These are phyloP conservation scores for Penicillium sp. DNA, from an alignment of 2,329 filamentous ascomycete genomes.

Conservation along the genomic window DNA sequence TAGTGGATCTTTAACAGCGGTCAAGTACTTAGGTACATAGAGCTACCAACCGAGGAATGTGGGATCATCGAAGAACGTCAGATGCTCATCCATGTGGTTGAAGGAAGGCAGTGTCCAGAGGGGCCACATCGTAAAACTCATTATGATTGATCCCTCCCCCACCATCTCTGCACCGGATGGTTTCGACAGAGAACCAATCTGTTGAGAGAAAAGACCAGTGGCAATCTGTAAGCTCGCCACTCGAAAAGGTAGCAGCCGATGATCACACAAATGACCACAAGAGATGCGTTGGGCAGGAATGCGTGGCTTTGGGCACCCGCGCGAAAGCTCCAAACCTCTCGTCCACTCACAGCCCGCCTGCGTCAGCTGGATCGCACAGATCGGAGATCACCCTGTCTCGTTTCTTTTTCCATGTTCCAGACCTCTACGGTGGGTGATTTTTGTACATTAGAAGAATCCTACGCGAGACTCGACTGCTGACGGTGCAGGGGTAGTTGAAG, in stretches of 20 bases:
- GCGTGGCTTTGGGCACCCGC: conserved; percentile 37
- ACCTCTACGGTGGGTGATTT: not conserved
- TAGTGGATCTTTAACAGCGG: conserved; percentile 15
- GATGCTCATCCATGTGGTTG: conserved; percentile 1
- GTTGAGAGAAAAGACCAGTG: conserved; percentile 8
- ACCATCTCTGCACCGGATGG: conserved; percentile 2
- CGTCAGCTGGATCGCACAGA: conserved; percentile 20
- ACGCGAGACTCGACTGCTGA: conserved; percentile 8
- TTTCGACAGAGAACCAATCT: conserved; percentile 14
- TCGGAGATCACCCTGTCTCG: conserved; percentile 15
- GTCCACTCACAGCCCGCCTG: conserved; percentile 19
- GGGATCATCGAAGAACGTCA: conserved; percentile 5
- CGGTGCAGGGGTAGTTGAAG: conserved; percentile 1
- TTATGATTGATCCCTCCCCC: conserved; percentile 11
- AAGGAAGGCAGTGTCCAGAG: not conserved
- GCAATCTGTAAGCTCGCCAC: conserved; percentile 21
- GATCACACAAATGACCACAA: conserved; percentile 12
- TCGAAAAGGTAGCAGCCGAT: conserved; percentile 5
- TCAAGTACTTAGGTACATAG: no score
- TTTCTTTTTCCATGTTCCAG: conserved; percentile 11
- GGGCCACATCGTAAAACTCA: not conserved
- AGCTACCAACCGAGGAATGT: not conserved
- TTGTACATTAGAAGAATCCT: conserved; percentile 7
- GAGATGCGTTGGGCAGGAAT: conserved; percentile 38
- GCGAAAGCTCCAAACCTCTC: conserved; percentile 11